phyloP scores from a whole-genome alignment of 2,329 filamentous ascomycete genomes.

The Hawksworthiomyces lignivorus region DNA sequence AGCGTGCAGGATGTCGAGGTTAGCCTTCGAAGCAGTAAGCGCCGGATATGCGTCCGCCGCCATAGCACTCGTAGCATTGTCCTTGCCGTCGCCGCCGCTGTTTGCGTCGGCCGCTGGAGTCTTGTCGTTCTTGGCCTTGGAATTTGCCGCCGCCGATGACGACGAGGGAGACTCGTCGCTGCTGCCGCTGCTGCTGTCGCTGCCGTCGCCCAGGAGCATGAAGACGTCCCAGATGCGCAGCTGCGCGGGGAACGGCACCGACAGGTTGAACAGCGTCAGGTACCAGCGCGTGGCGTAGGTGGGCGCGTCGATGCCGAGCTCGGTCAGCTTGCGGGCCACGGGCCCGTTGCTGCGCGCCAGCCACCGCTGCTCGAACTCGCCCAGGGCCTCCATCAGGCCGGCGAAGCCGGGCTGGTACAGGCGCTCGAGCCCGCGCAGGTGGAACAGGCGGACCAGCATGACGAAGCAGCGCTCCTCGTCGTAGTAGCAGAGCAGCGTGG shows the following conservation, averaged over 20 bases:
- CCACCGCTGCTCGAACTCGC: slow-evolving; percentile 82
- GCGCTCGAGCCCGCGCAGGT: slow-evolving; percentile 74
- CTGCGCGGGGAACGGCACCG: slow-evolving; percentile 87
- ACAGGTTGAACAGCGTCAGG: slow-evolving; percentile 93
- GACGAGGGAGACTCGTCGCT: no score
- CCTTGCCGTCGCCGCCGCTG: no score
- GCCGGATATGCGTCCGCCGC: slow-evolving; percentile 25
- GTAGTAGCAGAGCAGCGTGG: slow-evolving; percentile 91
- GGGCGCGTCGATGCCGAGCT: slow-evolving; percentile 74
- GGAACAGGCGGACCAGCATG: slow-evolving; percentile 94
- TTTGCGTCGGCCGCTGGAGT: no score
- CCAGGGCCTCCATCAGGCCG: slow-evolving; percentile 77
- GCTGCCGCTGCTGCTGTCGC: slow-evolving; percentile 1
- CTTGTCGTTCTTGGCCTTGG: no score
- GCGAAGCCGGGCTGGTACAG: slow-evolving; percentile 80
- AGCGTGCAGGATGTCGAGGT: slow-evolving; percentile 79
- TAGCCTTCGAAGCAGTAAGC: slow-evolving; percentile 35
- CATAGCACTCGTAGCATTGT: no score
- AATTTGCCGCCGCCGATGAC: no score
- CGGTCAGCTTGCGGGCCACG: slow-evolving; percentile 69
- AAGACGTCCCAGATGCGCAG: slow-evolving; percentile 97
- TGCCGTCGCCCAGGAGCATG: slow-evolving; percentile 72
- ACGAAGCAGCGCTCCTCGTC: slow-evolving; percentile 92
- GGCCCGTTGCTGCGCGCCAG: slow-evolving; percentile 56
- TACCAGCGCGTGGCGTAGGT: slow-evolving; percentile 98